phyloP scores from a whole-genome alignment of 73 alveolate genomes.

The Stentor roeselii region DNA sequence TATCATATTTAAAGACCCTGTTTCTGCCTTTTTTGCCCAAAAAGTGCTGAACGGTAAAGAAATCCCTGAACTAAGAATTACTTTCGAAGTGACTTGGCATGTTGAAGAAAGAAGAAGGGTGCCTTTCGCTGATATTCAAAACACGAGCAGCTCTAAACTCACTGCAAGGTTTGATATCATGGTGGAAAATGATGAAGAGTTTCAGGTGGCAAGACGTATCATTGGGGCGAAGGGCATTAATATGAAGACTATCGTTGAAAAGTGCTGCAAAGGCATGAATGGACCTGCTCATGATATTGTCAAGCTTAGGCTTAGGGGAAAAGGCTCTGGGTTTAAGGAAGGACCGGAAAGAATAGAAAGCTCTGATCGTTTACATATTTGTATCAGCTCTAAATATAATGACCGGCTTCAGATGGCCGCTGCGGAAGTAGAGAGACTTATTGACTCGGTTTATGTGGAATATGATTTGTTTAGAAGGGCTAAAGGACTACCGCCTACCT shows the following conservation, averaged over 20 bases:
- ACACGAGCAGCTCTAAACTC: constrained; percentile 51
- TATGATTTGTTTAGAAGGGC: constrained; percentile 78
- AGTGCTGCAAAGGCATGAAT: constrained; percentile 73
- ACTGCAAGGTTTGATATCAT: constrained; percentile 95
- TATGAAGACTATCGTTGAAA: constrained; percentile 92
- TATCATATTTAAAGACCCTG: constrained; percentile 34
- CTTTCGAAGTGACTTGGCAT: constrained; percentile 42
- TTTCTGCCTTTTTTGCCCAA: constrained; percentile 55
- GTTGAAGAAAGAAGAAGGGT: not conserved
- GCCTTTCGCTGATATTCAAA: not conserved
- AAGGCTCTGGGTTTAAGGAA: constrained; percentile 98
- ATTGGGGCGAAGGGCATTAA: constrained; percentile 93
- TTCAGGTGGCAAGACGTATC: constrained; percentile 94
- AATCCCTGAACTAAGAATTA: constrained; percentile 32
- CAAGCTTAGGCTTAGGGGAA: constrained; percentile 95
- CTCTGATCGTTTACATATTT: constrained; percentile 92
- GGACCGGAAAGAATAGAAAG: constrained; percentile 95
- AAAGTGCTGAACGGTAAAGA: constrained; percentile 40
- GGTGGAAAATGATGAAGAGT: constrained; percentile 95
- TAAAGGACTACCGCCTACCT: too few species aligned
- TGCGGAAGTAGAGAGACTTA: constrained; percentile 24
- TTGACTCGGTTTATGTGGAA: constrained; percentile 72
- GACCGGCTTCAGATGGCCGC: constrained; percentile 49
- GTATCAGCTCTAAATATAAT: constrained; percentile 85
- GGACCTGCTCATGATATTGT: constrained; percentile 67